Evolutionary conservation across 1,284 basidiomycete genomes (phyloP).

Genomic region (Microbotryum lychnidis-dioicae): DNA sequence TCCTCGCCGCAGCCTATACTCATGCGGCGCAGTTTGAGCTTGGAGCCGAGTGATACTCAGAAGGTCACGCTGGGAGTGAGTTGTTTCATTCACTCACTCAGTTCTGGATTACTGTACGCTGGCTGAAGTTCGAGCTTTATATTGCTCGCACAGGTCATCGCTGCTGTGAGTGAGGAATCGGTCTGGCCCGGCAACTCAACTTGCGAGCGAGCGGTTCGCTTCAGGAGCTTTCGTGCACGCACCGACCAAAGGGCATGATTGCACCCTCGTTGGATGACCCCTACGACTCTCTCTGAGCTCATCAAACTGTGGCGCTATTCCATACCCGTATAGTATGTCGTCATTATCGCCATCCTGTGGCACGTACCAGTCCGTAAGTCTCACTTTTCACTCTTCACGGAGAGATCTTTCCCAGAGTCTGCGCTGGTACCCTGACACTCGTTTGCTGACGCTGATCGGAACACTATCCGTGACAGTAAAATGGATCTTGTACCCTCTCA

Average conservation of each 20-base stretch:
- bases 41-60: slow-evolving; percentile 49
- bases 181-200: no score
- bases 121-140: no score
- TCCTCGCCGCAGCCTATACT: no score
- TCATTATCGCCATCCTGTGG: slow-evolving; percentile 57
- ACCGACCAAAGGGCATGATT: no score
- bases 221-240: no score
- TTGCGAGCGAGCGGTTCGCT: no score
- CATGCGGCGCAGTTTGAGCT: background rate
- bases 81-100: no score
- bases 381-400: slow-evolving; percentile 89
- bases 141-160: slow-evolving; percentile 32
- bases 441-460: background rate
- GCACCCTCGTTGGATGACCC: no score
- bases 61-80: slow-evolving; percentile 52
- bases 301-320: background rate
- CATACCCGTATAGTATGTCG: slow-evolving; percentile 47
- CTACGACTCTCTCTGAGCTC: background rate
- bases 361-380: slow-evolving; percentile 63
- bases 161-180: slow-evolving; percentile 4
- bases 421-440: no score
- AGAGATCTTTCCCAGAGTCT: slow-evolving; percentile 59
- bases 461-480: no score
- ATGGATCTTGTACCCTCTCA: no score
- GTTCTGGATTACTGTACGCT: slow-evolving; percentile 54